Base-by-base conservation (phyloP, 306 rosid species). In the Hippophae rhamnoides region DNA sequence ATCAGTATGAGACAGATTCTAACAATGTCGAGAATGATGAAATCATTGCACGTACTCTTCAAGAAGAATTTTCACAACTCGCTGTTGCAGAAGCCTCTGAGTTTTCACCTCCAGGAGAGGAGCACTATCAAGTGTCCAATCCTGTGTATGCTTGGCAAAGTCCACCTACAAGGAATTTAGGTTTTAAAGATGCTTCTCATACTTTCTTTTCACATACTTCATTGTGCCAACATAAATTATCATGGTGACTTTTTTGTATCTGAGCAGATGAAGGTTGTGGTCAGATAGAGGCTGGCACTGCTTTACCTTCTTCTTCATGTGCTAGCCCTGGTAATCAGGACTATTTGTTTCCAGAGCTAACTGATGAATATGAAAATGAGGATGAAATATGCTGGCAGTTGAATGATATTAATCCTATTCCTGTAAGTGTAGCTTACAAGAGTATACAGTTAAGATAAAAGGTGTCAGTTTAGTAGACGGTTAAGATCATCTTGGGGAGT, bases 1-100 rank as follows among this genome's bases (percentile, higher is more conserved):
- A 44, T 73, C 70, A 76, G 52, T 80, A 86, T 69, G 80, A 70
- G 65, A 44, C 73, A 7, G 85, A 78, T 49, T 13, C 62, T 52
- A 76, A 62, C 65, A 67, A 74, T 68, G 79, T 86, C 51, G 86
- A 90, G 72, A 84, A 84, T 60, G 97, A 90, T 51, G 97, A 82
- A 78, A 70, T 79, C 61, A 84, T 90, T 77, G 94, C 95, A 6
- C 72, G 67, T 31, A 69, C 84, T 27, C 94, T 90, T 56, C 97
- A 86, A 75, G 90, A 90, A 70, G 87, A 86, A 67, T 86, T 78
- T 76, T 71, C 84, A 9, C 81, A 51, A 50, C 76, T 86, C 54
- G 75, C 77, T 5, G 54, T 84, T 43, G 66, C 66, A 12, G 95
- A 89, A 54, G 7, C 63, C 66, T 76, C 92, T 41, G 59, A 70